Conservation (phyloP, 176 grass and related monocot species). For the Oryza officinalis region DNA sequence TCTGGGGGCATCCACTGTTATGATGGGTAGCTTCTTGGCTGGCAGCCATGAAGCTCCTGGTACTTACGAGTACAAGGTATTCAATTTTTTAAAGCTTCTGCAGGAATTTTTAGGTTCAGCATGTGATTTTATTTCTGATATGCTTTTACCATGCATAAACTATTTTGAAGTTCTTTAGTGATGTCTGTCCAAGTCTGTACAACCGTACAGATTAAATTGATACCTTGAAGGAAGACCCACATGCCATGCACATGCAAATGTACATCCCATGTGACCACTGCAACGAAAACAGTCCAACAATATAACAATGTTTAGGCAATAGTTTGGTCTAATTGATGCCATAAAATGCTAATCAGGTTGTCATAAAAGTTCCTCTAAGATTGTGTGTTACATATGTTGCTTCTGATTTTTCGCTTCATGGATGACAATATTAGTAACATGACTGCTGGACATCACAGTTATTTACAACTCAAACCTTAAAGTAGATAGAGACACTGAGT, state of each 20-base stretch:
- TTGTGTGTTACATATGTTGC: background rate
- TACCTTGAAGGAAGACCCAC: background rate
- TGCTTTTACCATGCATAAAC: conserved; percentile 2
- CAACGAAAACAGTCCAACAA: conserved; percentile 17
- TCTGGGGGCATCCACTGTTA: conserved; percentile 82
- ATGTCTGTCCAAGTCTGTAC: background rate
- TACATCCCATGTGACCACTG: background rate
- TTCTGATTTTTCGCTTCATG: conserved; percentile 9
- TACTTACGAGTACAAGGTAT: conserved; percentile 73
- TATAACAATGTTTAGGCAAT: conserved; percentile 9
- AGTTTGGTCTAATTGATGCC: conserved; percentile 18
- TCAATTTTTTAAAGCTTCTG: background rate
- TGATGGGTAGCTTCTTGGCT: conserved; percentile 97
- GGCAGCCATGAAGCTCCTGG: conserved; percentile 94
- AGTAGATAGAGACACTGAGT: too few species aligned
- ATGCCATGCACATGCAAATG: conserved; percentile 28
- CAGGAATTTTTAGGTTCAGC: background rate
- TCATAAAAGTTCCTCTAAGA: background rate
- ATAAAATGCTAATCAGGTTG: background rate
- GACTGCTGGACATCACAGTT: background rate
- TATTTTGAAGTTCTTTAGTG: background rate
- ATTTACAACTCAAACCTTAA: background rate
- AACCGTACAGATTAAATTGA: background rate
- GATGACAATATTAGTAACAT: background rate
- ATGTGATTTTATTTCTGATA: background rate